Conservation (phyloP, 345 rosid genomes). For the Bruguiera gymnorhiza region DNA sequence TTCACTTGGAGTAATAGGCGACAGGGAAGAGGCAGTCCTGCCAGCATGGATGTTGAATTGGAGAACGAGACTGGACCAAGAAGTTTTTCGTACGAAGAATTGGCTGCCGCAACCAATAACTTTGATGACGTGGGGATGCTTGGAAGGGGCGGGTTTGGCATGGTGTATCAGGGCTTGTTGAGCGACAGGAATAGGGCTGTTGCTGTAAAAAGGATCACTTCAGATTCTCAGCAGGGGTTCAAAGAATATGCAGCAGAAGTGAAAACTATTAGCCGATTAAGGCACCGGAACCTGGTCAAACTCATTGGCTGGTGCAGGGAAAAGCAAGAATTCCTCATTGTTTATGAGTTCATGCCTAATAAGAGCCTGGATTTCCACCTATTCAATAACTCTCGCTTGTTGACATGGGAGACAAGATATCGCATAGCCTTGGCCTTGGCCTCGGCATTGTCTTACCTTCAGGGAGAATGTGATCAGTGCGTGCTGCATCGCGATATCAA, state of each 20-base stretch:
- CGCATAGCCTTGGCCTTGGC: slow-evolving; percentile 29
- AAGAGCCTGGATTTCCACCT: slow-evolving; percentile 24
- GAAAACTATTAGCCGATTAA: slow-evolving; percentile 5
- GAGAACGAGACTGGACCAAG: neutral
- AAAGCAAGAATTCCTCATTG: slow-evolving; percentile 3
- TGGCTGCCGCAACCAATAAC: neutral
- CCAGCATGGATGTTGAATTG: neutral
- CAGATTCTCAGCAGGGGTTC: neutral
- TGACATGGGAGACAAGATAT: slow-evolving; percentile 28
- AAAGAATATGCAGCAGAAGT: slow-evolving; percentile 3
- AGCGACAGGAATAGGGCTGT: neutral
- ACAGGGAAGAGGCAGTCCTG: neutral
- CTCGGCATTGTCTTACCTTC: slow-evolving; percentile 22
- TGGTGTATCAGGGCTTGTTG: neutral
- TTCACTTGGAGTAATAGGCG: too few species aligned
- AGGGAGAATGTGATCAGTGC: slow-evolving; percentile 22
- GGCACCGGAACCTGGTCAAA: slow-evolving; percentile 4
- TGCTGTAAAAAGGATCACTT: slow-evolving; percentile 8
- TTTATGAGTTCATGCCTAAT: slow-evolving; percentile 19
- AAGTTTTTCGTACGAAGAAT: neutral
- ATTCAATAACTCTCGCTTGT: slow-evolving; percentile 9
- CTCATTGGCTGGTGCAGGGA: slow-evolving; percentile 6
- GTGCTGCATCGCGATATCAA: slow-evolving; percentile 33
- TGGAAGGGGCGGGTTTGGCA: neutral
- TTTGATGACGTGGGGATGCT: neutral